Base-by-base conservation (phyloP, 495 filamentous ascomycete species). In the Neurospora africana region DNA sequence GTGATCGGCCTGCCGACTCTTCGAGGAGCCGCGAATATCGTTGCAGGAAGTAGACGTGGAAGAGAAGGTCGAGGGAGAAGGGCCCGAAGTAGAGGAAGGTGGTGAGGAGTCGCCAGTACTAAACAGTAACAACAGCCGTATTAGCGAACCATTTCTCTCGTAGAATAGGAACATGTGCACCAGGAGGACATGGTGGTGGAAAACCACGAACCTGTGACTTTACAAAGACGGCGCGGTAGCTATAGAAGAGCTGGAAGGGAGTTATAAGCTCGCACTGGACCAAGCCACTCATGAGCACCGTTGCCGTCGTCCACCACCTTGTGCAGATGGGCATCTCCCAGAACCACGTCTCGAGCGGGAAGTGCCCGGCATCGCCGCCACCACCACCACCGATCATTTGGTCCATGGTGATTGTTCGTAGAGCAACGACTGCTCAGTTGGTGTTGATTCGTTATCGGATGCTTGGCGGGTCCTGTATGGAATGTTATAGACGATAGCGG, bases 41-140 rank as follows among this genome's bases (percentile, higher is more conserved):
- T 78, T 97, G 93, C 61, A 98, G 89, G 86, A 99, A 99, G 87
- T 98, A 99, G 82, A 99, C 91, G 79, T 99, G 96, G 87, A 98
- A 98, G 77, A 98, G 87, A 33, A 99, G 90, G 81, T 99, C 95
- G 76, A 99, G 89, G 53, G 90, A 93, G 69, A 99, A 88, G 13
- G 94, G 93, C 27, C 96, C 96, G 80, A 98, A 98, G 83, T 98
- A 99, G 74, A 97, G 88, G 82, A 99, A 99, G 4, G 96, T 97
- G 15, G 94, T 94, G 21, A 98, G 73, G 3, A 99, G 85, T 35
- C 95, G 93, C 96, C 96, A 98, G 82, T 97, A 98, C 92, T 98
- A 73, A 37, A 36, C 15, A 23, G 11, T 4, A 11, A 69, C 8
- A 73, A 41, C n/a, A 27, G 67, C 37, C 36, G 23, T 27, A 37